Evolutionary conservation across 257 asterid genomes (phyloP).

Genomic region (Plantago elongata): DNA sequence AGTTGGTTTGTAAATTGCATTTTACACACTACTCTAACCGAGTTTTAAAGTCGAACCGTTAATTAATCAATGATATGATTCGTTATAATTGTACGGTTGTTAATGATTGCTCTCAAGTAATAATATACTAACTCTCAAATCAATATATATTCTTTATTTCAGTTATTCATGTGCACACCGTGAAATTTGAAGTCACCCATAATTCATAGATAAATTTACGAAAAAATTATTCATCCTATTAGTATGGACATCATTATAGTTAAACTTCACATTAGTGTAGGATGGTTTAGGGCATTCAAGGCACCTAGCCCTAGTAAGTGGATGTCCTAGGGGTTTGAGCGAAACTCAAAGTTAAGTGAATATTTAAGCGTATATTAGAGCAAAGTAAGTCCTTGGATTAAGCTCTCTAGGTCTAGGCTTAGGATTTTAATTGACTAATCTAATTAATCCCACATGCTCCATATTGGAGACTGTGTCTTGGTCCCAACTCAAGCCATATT

Average conservation of each 20-base stretch:
- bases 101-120: no score
- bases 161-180: no score
- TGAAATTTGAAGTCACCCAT: no score
- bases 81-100: no score
- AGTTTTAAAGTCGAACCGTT: no score
- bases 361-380: conserved; percentile 23
- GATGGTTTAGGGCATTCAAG: conserved; percentile 21
- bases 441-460: conserved; percentile 62
- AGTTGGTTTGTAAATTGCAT: no score
- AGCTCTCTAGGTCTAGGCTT: conserved; percentile 27
- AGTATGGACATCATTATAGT: background rate
- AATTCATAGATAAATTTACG: background rate
- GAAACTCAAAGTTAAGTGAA: conserved; percentile 22
- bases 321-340: conserved; percentile 39
- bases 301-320: conserved; percentile 16
- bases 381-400: conserved; percentile 62
- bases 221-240: conserved; percentile 12
- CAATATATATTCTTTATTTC: no score
- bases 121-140: no score
- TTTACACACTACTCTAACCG: no score
- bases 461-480: conserved; percentile 64
- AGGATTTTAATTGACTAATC: conserved; percentile 44
- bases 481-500: conserved; percentile 31
- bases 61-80: no score
- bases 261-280: background rate